Base-by-base conservation (phyloP, 73 alveolate species). In the Tetrahymena thermophila region DNA sequence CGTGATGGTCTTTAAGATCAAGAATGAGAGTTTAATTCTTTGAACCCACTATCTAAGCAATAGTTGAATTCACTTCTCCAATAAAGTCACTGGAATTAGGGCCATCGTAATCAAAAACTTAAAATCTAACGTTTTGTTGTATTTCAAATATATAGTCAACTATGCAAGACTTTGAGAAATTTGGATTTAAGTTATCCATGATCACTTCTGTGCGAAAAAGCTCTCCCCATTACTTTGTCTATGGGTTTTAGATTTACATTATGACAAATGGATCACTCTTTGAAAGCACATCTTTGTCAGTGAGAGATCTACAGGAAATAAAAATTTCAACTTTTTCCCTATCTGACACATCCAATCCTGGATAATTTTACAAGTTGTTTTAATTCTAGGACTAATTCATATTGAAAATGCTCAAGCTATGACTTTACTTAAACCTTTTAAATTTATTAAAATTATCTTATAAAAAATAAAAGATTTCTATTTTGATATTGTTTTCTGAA, bases 101-200 rank as follows among this genome's bases (percentile, higher is more conserved):
- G 15, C 98, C 97, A 93, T 97, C 99, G 44, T 94, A 37, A 95
- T 98, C 99, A 56, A 93, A 94, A 34, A 98, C 98, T 31, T 94
- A 97, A 96, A 98, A 96, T 35, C 56, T 96, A 14, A 98, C 14
- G 31, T 94, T 94, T 95, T 98, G 97, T 56, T 96, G 96, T 56
- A 95, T 93, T 96, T 98, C 99, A 96, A 98, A 98, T 38, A 95
- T 96, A 96, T 96, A 98, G 94, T 97, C 97, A 17, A 98, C 56
- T 35, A 57, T 93, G 94, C 98, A 93, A 21, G 96, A 25, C 83
- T 93, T 97, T 35, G 95, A 34, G 96, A 98, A 98, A 84, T 97
- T 98, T 21, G 99, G 99, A 95, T 98, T 97, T 7, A 96, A 94
- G 58, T 95, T 89, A 56, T 98, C 95, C 57, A 93, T 84, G 1